A percentile compares a stretch with the other conserved stretches of the same genome.
Evolutionary conservation across 2,329 filamentous ascomycete species (phyloP).

Genomic region (Calonectria crousiana): DNA sequence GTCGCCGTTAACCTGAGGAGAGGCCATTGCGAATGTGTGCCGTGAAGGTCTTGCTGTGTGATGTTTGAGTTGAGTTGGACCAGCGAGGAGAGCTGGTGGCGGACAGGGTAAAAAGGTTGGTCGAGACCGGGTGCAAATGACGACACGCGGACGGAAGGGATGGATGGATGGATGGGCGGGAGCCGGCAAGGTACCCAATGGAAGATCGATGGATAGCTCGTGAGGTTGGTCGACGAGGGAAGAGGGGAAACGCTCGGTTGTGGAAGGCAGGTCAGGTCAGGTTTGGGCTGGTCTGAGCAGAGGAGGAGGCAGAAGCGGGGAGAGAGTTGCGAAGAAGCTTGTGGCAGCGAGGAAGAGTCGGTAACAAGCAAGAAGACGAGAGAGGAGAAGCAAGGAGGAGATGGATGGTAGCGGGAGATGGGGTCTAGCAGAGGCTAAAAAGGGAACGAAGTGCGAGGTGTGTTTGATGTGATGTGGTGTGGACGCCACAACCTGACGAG

Average conservation of each 20-base stretch:
- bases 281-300: neutral
- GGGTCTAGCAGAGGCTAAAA: constrained; percentile 41
- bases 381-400: constrained; percentile 24
- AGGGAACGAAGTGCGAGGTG: constrained; percentile 28
- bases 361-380: constrained; percentile 26
- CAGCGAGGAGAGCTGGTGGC: constrained; percentile 9
- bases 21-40: constrained; percentile 49
- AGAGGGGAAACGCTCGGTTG: neutral
- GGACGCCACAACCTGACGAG: constrained; percentile 39
- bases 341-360: constrained; percentile 2
- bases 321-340: neutral
- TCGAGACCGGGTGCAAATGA: constrained; percentile 17
- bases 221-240: neutral
- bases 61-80: constrained; percentile 30
- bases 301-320: neutral
- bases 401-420: constrained; percentile 34
- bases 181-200: neutral
- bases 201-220: neutral
- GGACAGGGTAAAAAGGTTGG: constrained; percentile 29
- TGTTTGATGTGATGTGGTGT: constrained; percentile 33
- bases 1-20: constrained; percentile 64
- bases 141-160: constrained; percentile 23
- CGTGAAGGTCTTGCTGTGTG: neutral
- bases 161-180: constrained; percentile 14
- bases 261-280: neutral